A percentile compares a stretch with the other conserved stretches of the same genome.
Conservation (phyloP, 495 filamentous ascomycete genomes). For the Penicillium psychrofluorescens region DNA sequence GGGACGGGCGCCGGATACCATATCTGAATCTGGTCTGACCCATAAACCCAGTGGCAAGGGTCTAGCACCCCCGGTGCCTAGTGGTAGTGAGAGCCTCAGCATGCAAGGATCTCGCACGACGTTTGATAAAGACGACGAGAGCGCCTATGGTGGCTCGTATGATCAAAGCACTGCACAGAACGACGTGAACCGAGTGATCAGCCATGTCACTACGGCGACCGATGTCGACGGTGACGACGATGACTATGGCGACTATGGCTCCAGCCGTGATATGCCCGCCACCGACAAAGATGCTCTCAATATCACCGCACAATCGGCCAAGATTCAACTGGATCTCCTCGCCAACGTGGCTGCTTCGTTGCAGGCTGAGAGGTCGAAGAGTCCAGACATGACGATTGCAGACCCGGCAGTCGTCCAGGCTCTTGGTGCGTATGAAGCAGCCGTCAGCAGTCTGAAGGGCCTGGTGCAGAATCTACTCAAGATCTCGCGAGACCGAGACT, state of each 20-base stretch:
- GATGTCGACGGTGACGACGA: slow-evolving; percentile 67
- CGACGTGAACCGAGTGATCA: slow-evolving; percentile 40
- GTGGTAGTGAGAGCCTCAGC: slow-evolving; percentile 33
- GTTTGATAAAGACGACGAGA: slow-evolving; percentile 49
- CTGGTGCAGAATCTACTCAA: slow-evolving; percentile 81
- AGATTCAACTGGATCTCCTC: slow-evolving; percentile 83
- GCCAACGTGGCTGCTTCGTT: slow-evolving; percentile 76
- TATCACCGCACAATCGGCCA: slow-evolving; percentile 92
- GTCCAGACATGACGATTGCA: slow-evolving; percentile 60
- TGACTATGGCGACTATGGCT: slow-evolving; percentile 75
- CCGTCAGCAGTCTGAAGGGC: slow-evolving; percentile 78
- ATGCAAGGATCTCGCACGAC: slow-evolving; percentile 45
- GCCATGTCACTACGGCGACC: slow-evolving; percentile 37
- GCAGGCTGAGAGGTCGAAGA: slow-evolving; percentile 60
- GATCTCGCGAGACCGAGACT: slow-evolving; percentile 87
- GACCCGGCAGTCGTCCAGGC: slow-evolving; percentile 73
- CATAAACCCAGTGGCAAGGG: slow-evolving; percentile 33
- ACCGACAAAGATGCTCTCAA: slow-evolving; percentile 84
- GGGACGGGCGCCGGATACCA: slow-evolving; percentile 21
- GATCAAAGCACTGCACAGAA: slow-evolving; percentile 50
- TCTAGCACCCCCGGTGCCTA: slow-evolving; percentile 26
- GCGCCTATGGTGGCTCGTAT: slow-evolving; percentile 46
- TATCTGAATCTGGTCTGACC: slow-evolving; percentile 23
- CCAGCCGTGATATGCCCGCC: slow-evolving; percentile 63
- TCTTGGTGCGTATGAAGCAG: slow-evolving; percentile 79